Conservation (phyloP, 2,329 filamentous ascomycete genomes). For the Monilinia laxa region DNA sequence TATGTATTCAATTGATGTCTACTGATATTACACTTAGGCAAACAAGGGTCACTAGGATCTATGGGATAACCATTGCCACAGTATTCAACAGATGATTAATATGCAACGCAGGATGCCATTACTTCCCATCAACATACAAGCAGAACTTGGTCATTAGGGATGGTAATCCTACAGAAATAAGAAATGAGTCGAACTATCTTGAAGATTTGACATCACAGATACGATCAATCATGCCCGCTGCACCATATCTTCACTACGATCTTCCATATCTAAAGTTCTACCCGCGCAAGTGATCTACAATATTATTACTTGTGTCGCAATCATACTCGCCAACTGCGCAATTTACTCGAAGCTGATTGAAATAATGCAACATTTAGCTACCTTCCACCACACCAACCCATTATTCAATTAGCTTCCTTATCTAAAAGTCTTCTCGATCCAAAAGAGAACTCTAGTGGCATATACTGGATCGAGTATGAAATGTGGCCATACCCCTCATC, state of each 20-base stretch:
- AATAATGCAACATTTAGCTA: constrained; percentile 26
- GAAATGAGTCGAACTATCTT: not conserved
- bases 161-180: not conserved
- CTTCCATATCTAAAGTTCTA: constrained; percentile 27
- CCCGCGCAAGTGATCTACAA: not conserved
- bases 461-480: constrained; percentile 31
- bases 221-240: constrained; percentile 32
- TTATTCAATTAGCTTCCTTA: constrained; percentile 26
- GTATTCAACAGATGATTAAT: constrained; percentile 31
- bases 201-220: constrained; percentile 33
- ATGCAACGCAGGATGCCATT: constrained; percentile 20
- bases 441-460: constrained; percentile 27
- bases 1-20: not conserved
- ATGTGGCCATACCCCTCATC: constrained; percentile 27
- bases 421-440: constrained; percentile 23
- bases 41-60: constrained; percentile 27
- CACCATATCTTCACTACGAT: constrained; percentile 27
- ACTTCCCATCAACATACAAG: constrained; percentile 25
- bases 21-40: constrained; percentile 24
- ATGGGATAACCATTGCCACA: constrained; percentile 34
- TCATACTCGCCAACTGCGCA: constrained; percentile 2
- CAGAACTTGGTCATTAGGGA: constrained; percentile 30
- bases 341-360: constrained; percentile 23
- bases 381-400: constrained; percentile 26
- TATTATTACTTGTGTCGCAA: constrained; percentile 6